Evolutionary conservation across 306 rosid genomes (phyloP).

Genomic region (Malus orientalis): DNA sequence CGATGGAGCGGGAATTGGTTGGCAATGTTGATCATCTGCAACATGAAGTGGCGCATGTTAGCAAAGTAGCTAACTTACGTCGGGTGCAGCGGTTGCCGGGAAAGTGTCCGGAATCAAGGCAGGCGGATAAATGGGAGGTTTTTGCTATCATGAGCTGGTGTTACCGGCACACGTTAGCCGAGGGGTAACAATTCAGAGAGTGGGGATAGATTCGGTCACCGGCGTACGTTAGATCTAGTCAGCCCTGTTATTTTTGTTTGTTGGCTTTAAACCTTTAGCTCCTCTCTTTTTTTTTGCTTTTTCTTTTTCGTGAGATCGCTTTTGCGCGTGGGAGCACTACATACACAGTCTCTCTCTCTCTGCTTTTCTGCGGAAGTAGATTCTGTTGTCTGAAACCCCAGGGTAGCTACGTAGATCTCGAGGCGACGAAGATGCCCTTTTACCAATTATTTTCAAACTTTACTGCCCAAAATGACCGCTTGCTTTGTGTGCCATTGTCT

Average conservation of each 20-base stretch:
- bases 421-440: constrained; percentile 42
- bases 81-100: not conserved
- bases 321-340: constrained; percentile 57
- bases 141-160: not conserved
- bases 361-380: not conserved
- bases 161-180: not conserved
- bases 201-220: not conserved
- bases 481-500: constrained; percentile 6
- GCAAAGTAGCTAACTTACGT: not conserved
- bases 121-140: not conserved
- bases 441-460: not conserved
- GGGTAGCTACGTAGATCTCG: constrained; percentile 56
- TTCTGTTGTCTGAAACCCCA: constrained; percentile 31
- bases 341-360: not conserved
- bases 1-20: not conserved
- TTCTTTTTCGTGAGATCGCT: constrained; percentile 23
- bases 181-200: not conserved
- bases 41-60: constrained; percentile 16
- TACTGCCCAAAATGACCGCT: constrained; percentile 2
- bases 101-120: not conserved
- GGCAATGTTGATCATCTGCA: not conserved
- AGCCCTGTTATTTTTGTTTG: not conserved
- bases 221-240: not conserved
- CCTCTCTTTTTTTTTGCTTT: not conserved
- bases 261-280: not conserved